Percentiles rank a stretch among this genome's conserved stretches.
These are phyloP conservation scores for Alternaria postmessia DNA, from an alignment of 2,329 filamentous ascomycete species.

Conservation along the genomic window DNA sequence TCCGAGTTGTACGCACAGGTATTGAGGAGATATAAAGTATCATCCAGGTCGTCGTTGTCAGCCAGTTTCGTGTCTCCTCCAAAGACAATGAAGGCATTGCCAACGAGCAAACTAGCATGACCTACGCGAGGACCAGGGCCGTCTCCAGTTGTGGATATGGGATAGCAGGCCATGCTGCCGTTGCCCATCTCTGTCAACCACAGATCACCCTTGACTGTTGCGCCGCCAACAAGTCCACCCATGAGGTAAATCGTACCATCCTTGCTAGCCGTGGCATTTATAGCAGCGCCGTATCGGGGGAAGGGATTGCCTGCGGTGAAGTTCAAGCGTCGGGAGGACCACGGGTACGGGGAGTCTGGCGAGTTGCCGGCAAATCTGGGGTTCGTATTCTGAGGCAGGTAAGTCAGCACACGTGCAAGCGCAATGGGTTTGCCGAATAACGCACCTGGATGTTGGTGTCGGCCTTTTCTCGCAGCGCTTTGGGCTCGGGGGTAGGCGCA, in stretches of 20 bases:
- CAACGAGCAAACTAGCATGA: conserved; percentile 90
- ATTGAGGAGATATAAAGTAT: conserved; percentile 95
- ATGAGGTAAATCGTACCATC: conserved; percentile 98
- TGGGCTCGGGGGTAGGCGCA: conserved; percentile 70
- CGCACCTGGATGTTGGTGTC: conserved; percentile 65
- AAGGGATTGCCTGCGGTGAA: conserved; percentile 92
- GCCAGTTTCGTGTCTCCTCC: conserved; percentile 98
- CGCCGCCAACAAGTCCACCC: conserved; percentile 94
- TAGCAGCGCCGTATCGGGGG: conserved; percentile 94
- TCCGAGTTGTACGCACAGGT: conserved; percentile 74
- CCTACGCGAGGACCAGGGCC: conserved; percentile 94
- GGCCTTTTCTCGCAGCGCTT: conserved; percentile 64
- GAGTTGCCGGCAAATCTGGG: conserved; percentile 52
- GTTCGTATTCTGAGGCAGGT: conserved; percentile 33
- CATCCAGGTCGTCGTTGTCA: conserved; percentile 87
- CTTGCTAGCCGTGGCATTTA: conserved; percentile 91
- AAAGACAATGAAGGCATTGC: conserved; percentile 98
- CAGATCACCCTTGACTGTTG: conserved; percentile 93
- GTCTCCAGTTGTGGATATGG: conserved; percentile 88
- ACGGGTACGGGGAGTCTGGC: conserved; percentile 88
- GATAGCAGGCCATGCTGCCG: conserved; percentile 87
- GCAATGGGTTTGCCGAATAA: neutral
- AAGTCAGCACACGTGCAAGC: conserved; percentile 25
- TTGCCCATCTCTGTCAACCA: conserved; percentile 95
- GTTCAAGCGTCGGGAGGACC: conserved; percentile 88